Evolutionary conservation across 2,329 filamentous ascomycete species (phyloP).

Genomic region (Apiospora malaysiana): DNA sequence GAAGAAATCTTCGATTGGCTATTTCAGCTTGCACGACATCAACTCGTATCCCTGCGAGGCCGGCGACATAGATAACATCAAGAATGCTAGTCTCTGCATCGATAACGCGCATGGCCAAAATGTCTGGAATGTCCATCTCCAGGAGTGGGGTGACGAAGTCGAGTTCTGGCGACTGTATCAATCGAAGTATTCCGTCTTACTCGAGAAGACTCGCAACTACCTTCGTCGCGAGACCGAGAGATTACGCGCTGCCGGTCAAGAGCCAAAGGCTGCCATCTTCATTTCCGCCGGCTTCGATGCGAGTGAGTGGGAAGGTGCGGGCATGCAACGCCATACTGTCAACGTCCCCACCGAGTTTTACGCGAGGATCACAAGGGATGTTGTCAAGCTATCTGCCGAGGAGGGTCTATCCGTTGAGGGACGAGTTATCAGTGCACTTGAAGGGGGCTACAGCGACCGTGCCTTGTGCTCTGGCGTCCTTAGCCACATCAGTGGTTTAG

Average conservation of each 20-base stretch:
- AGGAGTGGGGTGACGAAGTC: constrained; percentile 79
- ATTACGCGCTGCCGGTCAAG: constrained; percentile 62
- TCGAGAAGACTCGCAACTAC: constrained; percentile 82
- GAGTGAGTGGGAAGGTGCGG: constrained; percentile 88
- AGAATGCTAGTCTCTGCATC: constrained; percentile 91
- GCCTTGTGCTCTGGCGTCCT: constrained; percentile 87
- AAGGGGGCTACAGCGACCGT: constrained; percentile 94
- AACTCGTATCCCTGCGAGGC: constrained; percentile 97
- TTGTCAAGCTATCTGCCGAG: constrained; percentile 82
- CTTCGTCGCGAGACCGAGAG: constrained; percentile 75
- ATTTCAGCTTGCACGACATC: constrained; percentile 97
- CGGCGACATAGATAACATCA: constrained; percentile 92
- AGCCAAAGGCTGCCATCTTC: constrained; percentile 87
- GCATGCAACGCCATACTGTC: constrained; percentile 95
- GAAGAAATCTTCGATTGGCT: constrained; percentile 89
- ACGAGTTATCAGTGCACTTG: constrained; percentile 88
- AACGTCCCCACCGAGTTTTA: constrained; percentile 98
- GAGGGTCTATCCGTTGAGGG: constrained; percentile 79
- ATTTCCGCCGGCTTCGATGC: constrained; percentile 96
- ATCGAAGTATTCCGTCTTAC: constrained; percentile 73
- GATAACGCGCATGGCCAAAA: constrained; percentile 93
- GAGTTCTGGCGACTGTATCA: constrained; percentile 94
- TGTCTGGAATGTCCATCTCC: constrained; percentile 94
- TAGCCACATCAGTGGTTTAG: constrained; percentile 87
- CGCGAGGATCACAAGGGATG: constrained; percentile 84